phyloP scores from a whole-genome alignment of 495 filamentous ascomycete species.

The Lepraria neglecta region DNA sequence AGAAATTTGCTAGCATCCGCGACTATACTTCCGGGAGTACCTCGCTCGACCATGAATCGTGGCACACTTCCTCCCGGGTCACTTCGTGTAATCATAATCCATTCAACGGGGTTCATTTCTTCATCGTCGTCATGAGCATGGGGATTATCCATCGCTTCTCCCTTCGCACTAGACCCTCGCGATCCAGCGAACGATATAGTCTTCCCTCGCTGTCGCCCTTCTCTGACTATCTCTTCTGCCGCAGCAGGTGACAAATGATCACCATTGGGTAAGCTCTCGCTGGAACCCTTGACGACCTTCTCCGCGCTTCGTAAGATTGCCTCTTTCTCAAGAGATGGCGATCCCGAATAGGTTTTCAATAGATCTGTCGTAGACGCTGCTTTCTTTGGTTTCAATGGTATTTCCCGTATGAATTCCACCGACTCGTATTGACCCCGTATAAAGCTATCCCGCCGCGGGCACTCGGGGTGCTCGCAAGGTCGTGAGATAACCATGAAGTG shows the following conservation, averaged over 20 bases:
- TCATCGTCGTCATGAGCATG: constrained; percentile 39
- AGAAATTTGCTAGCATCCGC: constrained; percentile 79
- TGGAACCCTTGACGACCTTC: background rate
- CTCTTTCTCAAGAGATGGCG: constrained; percentile 24
- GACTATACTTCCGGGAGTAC: constrained; percentile 78
- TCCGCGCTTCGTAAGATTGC: constrained; percentile 24
- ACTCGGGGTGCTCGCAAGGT: constrained; percentile 70
- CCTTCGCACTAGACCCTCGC: constrained; percentile 35
- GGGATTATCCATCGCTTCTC: constrained; percentile 34
- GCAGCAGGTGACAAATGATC: constrained; percentile 4
- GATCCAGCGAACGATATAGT: constrained; percentile 47
- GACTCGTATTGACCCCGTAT: constrained; percentile 85
- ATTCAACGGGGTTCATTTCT: constrained; percentile 69
- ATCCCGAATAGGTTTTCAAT: constrained; percentile 16
- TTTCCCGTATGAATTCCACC: constrained; percentile 84
- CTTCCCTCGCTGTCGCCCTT: constrained; percentile 34
- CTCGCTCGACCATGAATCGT: constrained; percentile 88
- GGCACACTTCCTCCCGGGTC: constrained; percentile 91
- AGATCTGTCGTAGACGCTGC: constrained; percentile 35
- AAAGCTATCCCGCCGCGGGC: constrained; percentile 59
- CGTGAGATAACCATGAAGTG: constrained; percentile 83
- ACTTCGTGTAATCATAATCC: constrained; percentile 94
- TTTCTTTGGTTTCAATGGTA: constrained; percentile 44
- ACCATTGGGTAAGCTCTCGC: background rate
- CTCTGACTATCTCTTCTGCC: constrained; percentile 19